Conservation (phyloP, 139 green algal genomes). For the Tetraselmis chui region DNA sequence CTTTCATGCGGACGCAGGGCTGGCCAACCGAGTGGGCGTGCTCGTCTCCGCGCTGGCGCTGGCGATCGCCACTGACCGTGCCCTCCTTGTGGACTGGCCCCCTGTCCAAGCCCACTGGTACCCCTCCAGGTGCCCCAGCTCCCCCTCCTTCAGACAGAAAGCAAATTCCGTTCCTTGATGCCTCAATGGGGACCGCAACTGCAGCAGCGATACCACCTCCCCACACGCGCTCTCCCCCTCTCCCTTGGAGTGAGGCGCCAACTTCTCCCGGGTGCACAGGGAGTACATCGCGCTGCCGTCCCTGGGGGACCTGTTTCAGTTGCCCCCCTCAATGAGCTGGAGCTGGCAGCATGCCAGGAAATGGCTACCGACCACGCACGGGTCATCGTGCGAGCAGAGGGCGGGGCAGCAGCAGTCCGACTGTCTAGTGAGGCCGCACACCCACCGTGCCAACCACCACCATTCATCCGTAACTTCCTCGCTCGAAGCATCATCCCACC, state of each 20-base stretch:
- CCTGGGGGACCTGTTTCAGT: neutral
- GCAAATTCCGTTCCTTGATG: too few species aligned
- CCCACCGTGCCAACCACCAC: too few species aligned
- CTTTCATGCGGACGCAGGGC: neutral
- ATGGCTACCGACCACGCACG: neutral
- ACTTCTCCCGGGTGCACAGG: too few species aligned
- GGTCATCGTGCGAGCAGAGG: too few species aligned
- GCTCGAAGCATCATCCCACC: too few species aligned
- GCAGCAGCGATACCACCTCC: too few species aligned
- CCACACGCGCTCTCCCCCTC: too few species aligned
- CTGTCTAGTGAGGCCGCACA: too few species aligned
- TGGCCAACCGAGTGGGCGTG: neutral
- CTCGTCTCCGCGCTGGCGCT: slow-evolving; percentile 3
- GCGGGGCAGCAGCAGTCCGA: too few species aligned
- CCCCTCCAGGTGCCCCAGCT: neutral
- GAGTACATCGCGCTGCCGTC: neutral
- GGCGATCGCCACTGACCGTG: neutral
- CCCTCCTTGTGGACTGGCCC: neutral
- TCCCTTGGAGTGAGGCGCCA: too few species aligned
- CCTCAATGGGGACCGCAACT: too few species aligned
- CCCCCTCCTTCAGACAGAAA: neutral
- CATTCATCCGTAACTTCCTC: too few species aligned
- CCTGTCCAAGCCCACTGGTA: neutral
- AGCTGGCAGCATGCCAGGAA: neutral
- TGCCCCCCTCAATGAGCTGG: neutral